Evolutionary conservation across 2,329 filamentous ascomycete genomes (phyloP).

Genomic region (Diplodia corticola): DNA sequence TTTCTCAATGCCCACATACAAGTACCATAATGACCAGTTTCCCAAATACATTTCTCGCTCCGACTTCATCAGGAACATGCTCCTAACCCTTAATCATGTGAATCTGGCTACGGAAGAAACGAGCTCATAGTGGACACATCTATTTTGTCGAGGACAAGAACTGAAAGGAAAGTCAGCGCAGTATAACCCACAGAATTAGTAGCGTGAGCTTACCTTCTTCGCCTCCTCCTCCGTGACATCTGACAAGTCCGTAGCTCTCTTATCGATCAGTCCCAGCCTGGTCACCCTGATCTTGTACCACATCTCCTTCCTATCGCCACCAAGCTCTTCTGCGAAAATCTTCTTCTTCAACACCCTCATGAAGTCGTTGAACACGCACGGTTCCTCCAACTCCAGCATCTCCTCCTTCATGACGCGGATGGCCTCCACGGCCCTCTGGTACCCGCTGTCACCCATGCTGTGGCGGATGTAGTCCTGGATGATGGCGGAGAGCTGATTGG

Average conservation of each 20-base stretch:
- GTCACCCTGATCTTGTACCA: constrained; percentile 73
- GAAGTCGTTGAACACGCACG: constrained; percentile 74
- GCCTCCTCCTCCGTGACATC: constrained; percentile 70
- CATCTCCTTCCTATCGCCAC: constrained; percentile 76
- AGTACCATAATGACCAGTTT: neutral
- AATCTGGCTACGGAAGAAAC: neutral
- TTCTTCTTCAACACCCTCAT: constrained; percentile 70
- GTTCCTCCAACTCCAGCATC: constrained; percentile 72
- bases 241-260: constrained; percentile 62
- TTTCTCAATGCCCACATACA: neutral
- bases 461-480: constrained; percentile 67
- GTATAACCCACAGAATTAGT: neutral
- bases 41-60: neutral
- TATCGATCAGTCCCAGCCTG: constrained; percentile 72
- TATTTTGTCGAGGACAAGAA: constrained; percentile 7
- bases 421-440: constrained; percentile 72
- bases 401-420: constrained; percentile 77
- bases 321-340: constrained; percentile 67
- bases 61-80: neutral
- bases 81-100: neutral
- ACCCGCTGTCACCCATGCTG: constrained; percentile 74
- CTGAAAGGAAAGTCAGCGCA: neutral
- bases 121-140: neutral
- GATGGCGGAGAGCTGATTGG: constrained; percentile 72
- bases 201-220: constrained; percentile 30